Conservation (phyloP, 2,329 filamentous ascomycete species). For the Stemphylium vesicarium region DNA sequence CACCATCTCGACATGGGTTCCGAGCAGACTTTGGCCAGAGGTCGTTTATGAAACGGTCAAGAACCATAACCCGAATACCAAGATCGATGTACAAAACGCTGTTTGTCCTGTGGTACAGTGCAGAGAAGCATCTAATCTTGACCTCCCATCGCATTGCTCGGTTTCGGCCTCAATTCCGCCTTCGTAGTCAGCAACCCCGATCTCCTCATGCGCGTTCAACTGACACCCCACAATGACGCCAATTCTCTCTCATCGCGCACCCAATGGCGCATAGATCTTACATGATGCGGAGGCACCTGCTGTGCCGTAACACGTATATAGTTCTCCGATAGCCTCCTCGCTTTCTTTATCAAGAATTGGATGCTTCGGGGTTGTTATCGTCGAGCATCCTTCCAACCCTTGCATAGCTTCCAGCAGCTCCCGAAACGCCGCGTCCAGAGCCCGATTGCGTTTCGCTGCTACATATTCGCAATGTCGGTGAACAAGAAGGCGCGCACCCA, state of each 20-base stretch:
- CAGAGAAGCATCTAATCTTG: too few relatives aligned
- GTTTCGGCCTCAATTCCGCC: slow-evolving; percentile 2
- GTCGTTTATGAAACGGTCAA: too few relatives aligned
- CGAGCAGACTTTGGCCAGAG: too few relatives aligned
- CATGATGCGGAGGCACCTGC: not conserved
- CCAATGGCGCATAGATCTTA: not conserved
- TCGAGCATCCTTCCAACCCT: not conserved
- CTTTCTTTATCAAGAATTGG: not conserved
- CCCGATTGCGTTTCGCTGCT: not conserved
- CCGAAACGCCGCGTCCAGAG: not conserved
- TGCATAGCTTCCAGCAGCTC: not conserved
- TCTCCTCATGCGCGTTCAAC: not conserved
- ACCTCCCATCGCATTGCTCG: not conserved
- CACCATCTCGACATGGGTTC: too few relatives aligned
- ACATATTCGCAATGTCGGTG: slow-evolving; percentile 25
- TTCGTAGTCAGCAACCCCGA: not conserved
- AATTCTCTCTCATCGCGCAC: not conserved
- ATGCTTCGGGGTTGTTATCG: slow-evolving; percentile 1
- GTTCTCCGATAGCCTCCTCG: too few relatives aligned
- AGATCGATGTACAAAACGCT: too few relatives aligned
- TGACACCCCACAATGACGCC: slow-evolving; percentile 26
- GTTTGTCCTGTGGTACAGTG: too few relatives aligned
- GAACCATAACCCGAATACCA: too few relatives aligned
- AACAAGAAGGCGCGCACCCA: slow-evolving; percentile 39
- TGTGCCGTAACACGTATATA: not conserved